Base-by-base conservation (phyloP, 78 protist species). In the Diacronema lutheri region DNA sequence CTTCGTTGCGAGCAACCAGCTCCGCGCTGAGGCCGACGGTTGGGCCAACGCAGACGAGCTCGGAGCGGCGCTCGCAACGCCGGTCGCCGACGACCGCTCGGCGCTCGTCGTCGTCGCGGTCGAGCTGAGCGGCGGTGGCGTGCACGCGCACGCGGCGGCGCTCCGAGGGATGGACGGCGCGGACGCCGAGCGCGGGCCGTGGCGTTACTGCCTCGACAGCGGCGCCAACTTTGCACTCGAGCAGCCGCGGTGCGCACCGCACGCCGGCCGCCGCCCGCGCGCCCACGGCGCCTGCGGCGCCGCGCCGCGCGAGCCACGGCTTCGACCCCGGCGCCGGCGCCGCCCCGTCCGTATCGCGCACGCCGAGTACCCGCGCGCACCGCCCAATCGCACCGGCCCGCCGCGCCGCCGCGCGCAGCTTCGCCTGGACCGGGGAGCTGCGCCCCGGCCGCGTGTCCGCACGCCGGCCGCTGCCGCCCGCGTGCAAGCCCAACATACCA, bases 301-400 rank as follows among this genome's bases (percentile, higher is more conserved):
- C 9, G 12, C 64, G 19, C 7, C 19, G 10, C 9, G 29, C 19
- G 10, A 20, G 64, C 4, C 9, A 20, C 29, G 10, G 64, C 19
- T 10, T 14, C 35, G 14, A 14, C 38, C 77, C 23, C 61, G 55
- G n/a, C 33, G 21, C 41, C 91, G 91, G 37, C 41, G 61, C 5
- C 87, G 87, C 5, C 91, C 91, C 44, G 29, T 26, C 26, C 35
- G 25, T 64, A 90, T 90, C 41, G 40, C 50, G 21, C 11, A 26
- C 37, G 90, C 93, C 10, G 90, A 86, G 37, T 87, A 90, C 64
- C 81, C 11, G 69, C 12, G 25, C 33, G 3, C 7, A 86, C 84
- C 23, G 14, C 9, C 21, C 44, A 41, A 13, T 4, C 4, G 23
- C 44, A 41, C 26, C 44, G 37, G 25, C 38, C 5, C 26, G 21